phyloP scores from a whole-genome alignment of 176 grass and related monocot species.

The Cenchrus americanus region DNA sequence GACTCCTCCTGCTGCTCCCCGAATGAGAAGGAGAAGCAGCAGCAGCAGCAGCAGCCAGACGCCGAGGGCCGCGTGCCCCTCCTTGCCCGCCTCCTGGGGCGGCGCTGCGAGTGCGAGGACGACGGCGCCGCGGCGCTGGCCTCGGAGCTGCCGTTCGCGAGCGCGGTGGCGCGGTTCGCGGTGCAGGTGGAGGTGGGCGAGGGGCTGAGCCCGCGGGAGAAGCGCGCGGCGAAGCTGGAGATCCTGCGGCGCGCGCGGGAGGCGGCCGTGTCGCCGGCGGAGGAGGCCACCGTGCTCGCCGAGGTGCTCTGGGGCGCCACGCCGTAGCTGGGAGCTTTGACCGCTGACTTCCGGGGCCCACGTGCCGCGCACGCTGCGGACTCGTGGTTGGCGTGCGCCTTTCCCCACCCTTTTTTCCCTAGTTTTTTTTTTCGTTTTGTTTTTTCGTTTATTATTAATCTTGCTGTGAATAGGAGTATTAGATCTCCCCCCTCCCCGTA shows the following conservation, averaged over 20 bases:
- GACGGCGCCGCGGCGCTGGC: neutral
- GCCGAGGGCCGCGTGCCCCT: neutral
- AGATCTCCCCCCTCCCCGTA: neutral
- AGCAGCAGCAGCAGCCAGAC: constrained; percentile 11
- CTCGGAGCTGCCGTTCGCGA: constrained; percentile 56
- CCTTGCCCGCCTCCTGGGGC: constrained; percentile 21
- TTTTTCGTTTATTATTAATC: neutral
- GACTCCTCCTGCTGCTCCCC: neutral
- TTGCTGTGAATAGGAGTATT: constrained; percentile 38
- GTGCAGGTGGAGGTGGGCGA: constrained; percentile 86
- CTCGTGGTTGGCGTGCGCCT: constrained; percentile 9
- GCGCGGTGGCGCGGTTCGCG: constrained; percentile 73
- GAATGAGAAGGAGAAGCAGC: constrained; percentile 17
- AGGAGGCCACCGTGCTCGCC: constrained; percentile 62
- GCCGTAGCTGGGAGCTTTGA: constrained; percentile 33
- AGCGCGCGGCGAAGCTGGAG: constrained; percentile 64
- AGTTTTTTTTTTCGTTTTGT: neutral
- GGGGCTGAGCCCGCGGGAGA: constrained; percentile 69
- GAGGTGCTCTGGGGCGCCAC: constrained; percentile 89
- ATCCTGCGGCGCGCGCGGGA: constrained; percentile 70
- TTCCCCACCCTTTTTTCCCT: neutral
- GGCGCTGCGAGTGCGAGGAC: neutral
- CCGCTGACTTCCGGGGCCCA: constrained; percentile 18
- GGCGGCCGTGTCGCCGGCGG: constrained; percentile 58
- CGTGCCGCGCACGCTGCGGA: neutral